Evolutionary conservation across 1,284 basidiomycete species (phyloP), one percentile per base, ranked within the genome.

Genomic region (Boletus sp.): DNA sequence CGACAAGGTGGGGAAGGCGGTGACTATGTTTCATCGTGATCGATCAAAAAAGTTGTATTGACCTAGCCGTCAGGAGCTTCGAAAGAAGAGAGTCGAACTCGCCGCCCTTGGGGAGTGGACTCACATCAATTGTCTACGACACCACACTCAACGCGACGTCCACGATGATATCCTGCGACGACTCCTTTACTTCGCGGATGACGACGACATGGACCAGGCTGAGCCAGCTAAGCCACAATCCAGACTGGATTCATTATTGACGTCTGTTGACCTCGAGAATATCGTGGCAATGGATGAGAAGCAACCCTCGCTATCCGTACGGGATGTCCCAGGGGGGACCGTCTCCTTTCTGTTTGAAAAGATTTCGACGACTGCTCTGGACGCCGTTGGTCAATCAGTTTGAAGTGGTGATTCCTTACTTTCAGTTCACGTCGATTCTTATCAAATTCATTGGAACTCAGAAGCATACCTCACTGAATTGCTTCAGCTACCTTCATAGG

Each of bases 41-140:
- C 33, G 27, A 42, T 31, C 45, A 12, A 27, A 37, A 22, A 33
- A 18, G n/a, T 41, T 4, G 57, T 47, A 12, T 51, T 47, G 41
- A 58, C 58, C 60, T 49, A 41, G 20, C 31, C 42, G 55, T 22
- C 62, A 93, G 91, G 85, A 88, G 61, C 71, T 85, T 55, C 80
- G 82, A 65, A 90, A 87, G 68, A 90, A 90, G 76, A 86, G 86
- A 63, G 82, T 80, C 4, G 92, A 85, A 59, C 83, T 98, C 15
- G 90, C 91, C 3, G 84, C 91, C 1, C 80, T 98, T 37, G 88
- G 88, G 56, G 85, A 92, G 67, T 98, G 95, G 95, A 88, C 82
- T 18, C 96, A 98, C 69, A 85, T 95, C 69, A 88, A 89, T 65
- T 88, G 86, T 64, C 74, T 93, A 18, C 76, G 73, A 49, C 63